These are phyloP conservation scores for Lepidium africanum DNA, from an alignment of 345 rosid genomes.

Conservation along the genomic window DNA sequence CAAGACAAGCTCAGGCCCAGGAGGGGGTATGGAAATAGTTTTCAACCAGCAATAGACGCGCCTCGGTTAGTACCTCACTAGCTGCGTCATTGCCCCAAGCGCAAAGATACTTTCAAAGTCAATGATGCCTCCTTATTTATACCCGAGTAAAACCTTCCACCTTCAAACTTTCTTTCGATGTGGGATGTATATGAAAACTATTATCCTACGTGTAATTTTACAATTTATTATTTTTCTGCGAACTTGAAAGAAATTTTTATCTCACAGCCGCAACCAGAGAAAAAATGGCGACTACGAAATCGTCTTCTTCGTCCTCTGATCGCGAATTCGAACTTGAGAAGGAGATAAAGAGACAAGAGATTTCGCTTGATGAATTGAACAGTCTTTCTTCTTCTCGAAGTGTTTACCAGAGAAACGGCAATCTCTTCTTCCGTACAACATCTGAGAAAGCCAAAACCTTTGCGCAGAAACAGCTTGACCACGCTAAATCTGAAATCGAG, in stretches of 20 bases:
- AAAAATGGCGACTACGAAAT: constrained; percentile 11
- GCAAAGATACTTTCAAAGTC: background rate
- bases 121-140: background rate
- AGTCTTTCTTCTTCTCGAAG: constrained; percentile 24
- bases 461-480: constrained; percentile 9
- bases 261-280: background rate
- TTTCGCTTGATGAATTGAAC: constrained; percentile 19
- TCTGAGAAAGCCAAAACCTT: constrained; percentile 8
- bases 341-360: constrained; percentile 21
- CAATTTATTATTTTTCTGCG: background rate
- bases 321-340: constrained; percentile 16
- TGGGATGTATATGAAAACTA: background rate
- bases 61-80: constrained; percentile 36
- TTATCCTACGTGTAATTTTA: background rate
- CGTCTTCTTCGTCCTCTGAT: background rate
- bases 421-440: constrained; percentile 23
- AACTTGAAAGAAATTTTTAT: background rate
- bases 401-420: constrained; percentile 12
- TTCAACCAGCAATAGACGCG: constrained; percentile 41
- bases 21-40: constrained; percentile 35
- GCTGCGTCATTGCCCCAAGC: constrained; percentile 39
- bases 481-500: constrained; percentile 13
- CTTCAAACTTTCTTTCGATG: background rate
- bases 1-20: background rate
- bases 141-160: background rate